These are phyloP conservation scores for Yamadazyma dushanensis DNA, from an alignment of 1,139 yeast species.

Conservation along the genomic window DNA sequence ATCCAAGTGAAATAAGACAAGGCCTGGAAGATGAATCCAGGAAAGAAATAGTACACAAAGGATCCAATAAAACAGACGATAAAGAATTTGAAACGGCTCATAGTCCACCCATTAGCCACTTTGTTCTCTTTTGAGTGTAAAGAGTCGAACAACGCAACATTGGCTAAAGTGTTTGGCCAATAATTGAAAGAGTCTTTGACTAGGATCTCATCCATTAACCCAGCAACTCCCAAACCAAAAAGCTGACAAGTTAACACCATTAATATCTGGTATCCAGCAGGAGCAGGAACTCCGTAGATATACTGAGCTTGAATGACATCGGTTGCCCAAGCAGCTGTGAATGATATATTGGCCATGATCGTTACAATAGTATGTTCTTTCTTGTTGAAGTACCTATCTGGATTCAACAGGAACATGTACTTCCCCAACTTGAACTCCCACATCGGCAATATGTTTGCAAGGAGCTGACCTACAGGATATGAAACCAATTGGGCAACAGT, in stretches of 20 bases:
- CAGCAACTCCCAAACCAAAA: slow-evolving; percentile 65
- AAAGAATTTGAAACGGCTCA: slow-evolving; percentile 33
- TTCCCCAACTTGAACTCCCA: slow-evolving; percentile 5
- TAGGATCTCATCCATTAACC: slow-evolving; percentile 54
- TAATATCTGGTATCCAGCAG: slow-evolving; percentile 51
- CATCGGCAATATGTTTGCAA: slow-evolving; percentile 33
- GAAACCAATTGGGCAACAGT: slow-evolving; percentile 56
- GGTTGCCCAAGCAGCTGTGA: slow-evolving; percentile 18
- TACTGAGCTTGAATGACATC: slow-evolving; percentile 33
- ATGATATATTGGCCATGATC: slow-evolving; percentile 38
- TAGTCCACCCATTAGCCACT: slow-evolving; percentile 37
- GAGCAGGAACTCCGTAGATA: slow-evolving; percentile 31
- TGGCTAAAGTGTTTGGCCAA: slow-evolving; percentile 59
- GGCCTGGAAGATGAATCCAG: slow-evolving; percentile 33
- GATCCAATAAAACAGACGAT: slow-evolving; percentile 22
- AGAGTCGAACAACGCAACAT: slow-evolving; percentile 56
- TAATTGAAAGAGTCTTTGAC: slow-evolving; percentile 57
- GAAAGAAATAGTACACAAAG: slow-evolving; percentile 36
- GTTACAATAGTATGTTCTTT: slow-evolving; percentile 67
- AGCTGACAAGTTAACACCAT: slow-evolving; percentile 55
- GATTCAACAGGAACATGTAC: slow-evolving; percentile 22
- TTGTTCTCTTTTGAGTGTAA: slow-evolving; percentile 43
- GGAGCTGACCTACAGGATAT: slow-evolving; percentile 53
- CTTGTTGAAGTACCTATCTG: slow-evolving; percentile 43
- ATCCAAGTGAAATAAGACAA: slow-evolving; percentile 38